Percentiles rank a stretch among this genome's conserved stretches.
Evolutionary conservation across 139 green algal species (phyloP).

Genomic region (Diplosphaera chodatii): DNA sequence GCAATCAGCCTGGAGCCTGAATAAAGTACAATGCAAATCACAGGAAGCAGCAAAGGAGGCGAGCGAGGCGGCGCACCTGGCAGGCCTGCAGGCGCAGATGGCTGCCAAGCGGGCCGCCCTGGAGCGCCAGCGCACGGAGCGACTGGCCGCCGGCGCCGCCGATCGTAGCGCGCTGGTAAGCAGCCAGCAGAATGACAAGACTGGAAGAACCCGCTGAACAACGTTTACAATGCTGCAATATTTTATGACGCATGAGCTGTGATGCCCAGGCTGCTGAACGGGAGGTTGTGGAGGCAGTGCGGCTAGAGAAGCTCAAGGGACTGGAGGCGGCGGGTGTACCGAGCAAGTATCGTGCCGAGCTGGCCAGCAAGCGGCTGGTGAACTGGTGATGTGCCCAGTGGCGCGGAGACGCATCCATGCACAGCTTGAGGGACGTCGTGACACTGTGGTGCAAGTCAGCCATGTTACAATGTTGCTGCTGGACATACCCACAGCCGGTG

Average conservation of each 20-base stretch:
- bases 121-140: constrained; percentile 31
- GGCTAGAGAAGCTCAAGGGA: constrained; percentile 67
- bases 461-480: too few species aligned
- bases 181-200: too few species aligned
- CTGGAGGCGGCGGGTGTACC: constrained; percentile 66
- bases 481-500: too few species aligned
- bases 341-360: constrained; percentile 75
- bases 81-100: constrained; percentile 69
- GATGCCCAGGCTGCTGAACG: too few species aligned
- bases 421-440: too few species aligned
- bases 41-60: constrained; percentile 1
- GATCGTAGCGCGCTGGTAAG: too few species aligned
- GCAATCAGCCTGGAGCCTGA: too few species aligned
- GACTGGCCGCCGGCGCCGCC: constrained; percentile 57
- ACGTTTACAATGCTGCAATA: too few species aligned
- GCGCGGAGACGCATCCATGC: too few species aligned
- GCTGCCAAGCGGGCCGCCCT: constrained; percentile 49
- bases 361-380: constrained; percentile 55
- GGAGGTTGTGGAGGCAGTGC: constrained; percentile 43
- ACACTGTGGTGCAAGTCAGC: too few species aligned
- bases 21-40: neutral
- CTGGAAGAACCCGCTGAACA: too few species aligned
- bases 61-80: constrained; percentile 44
- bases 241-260: constrained; percentile 37
- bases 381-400: constrained; percentile 12